A percentile compares a stretch with the other conserved stretches of the same genome.
phyloP scores from a whole-genome alignment of 768 basidiomycete species.

The Suillus paluster region DNA sequence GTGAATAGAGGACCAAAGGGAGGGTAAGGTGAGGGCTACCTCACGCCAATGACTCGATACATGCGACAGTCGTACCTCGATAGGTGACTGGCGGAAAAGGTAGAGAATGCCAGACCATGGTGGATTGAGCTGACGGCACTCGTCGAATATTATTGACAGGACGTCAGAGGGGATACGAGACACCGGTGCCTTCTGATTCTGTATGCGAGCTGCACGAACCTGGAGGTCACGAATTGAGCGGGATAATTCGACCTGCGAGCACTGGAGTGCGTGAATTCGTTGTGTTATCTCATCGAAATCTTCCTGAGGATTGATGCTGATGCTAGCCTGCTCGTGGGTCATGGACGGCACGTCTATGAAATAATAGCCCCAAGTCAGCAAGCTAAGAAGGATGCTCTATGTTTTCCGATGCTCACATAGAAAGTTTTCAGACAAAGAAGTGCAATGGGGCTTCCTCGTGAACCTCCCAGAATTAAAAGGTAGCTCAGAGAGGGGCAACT shows the following conservation, averaged over 20 bases:
- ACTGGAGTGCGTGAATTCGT: slow-evolving; percentile 31
- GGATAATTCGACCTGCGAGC: slow-evolving; percentile 33
- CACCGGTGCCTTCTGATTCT: slow-evolving; percentile 30
- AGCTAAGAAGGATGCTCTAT: background rate
- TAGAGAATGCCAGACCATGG: slow-evolving; percentile 38
- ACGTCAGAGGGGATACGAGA: slow-evolving; percentile 36
- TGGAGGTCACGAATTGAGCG: slow-evolving; percentile 31
- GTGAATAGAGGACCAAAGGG: slow-evolving; percentile 39
- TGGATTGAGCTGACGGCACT: slow-evolving; percentile 34
- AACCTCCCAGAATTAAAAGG: slow-evolving; percentile 31
- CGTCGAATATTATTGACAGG: slow-evolving; percentile 36
- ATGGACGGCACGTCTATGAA: slow-evolving; percentile 20
- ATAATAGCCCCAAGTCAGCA: slow-evolving; percentile 6
- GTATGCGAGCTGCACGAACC: slow-evolving; percentile 35
- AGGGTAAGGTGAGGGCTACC: slow-evolving; percentile 38
- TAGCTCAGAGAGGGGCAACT: slow-evolving; percentile 7
- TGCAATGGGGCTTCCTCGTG: slow-evolving; percentile 25
- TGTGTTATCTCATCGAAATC: slow-evolving; percentile 30
- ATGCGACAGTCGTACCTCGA: slow-evolving; percentile 39
- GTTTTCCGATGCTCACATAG: slow-evolving; percentile 22
- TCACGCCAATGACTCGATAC: slow-evolving; percentile 39
- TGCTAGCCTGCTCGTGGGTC: slow-evolving; percentile 28
- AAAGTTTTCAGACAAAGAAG: slow-evolving; percentile 17
- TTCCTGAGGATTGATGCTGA: slow-evolving; percentile 17
- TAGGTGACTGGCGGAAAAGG: slow-evolving; percentile 36